Base-by-base conservation (phyloP, 192 early-diverging fungal species). In the Podila epicladia region DNA sequence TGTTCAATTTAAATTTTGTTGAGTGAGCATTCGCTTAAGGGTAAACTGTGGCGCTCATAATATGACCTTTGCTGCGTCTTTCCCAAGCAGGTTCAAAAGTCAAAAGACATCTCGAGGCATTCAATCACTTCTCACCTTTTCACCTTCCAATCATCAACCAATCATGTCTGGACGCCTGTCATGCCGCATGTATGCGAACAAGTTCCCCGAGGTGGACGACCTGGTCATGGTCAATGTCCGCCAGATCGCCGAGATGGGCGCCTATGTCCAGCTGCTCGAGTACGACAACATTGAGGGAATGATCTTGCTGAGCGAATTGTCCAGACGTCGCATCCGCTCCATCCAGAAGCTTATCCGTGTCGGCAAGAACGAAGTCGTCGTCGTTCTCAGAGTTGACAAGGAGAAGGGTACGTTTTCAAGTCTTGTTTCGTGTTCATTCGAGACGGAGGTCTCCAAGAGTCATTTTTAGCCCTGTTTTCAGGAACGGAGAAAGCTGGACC, bases 241-340 rank as follows among this genome's bases (percentile, higher is more conserved):
- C 35, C 93, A 96, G 83, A 98, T 99, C 72, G 94, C 94, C 38
- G 96, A 97, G 72, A 93, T 97, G 89, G 97, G 96, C n/a, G 95
- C 97, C 26, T 96, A 97, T 82, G 97, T 97, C 55, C 91, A 94
- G 77, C 86, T 99, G 82, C 80, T 95, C 37, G 98, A 99, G 86
- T 99, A 99, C 86, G 93, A 94, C 86, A 94, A 96, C 86, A 96
- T 95, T 74, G 96, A 98, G 85, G 98, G 97, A 64, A 98, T 99
- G 95, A 97, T 99, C 79, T 87, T 95, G 65, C 83, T 97, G 35
- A 93, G 92, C 24, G 98, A 99, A 83, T 87, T 99, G 63, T 96
- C 96, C 5, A 90, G 96, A 76, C 84, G 96, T 62, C 96, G 98
- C 82, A 98, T 99, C 82, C 91, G 98, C 72, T 97, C 95, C 49